Conservation (phyloP, 2,329 filamentous ascomycete species). For the Penicillium sp. region DNA sequence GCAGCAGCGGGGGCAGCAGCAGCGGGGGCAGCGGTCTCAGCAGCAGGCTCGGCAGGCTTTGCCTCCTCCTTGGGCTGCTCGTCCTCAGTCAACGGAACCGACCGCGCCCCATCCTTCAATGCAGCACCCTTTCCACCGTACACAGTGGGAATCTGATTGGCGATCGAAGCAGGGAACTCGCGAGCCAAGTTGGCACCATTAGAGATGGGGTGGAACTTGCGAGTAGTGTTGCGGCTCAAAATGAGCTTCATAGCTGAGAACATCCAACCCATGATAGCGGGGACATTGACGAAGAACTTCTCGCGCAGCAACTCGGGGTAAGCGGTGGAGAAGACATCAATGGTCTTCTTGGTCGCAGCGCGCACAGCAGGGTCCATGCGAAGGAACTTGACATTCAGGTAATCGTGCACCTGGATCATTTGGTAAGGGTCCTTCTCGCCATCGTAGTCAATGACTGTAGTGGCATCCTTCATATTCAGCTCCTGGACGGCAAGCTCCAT, state of each 20-base stretch:
- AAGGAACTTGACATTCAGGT: constrained; percentile 82
- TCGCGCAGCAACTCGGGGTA: constrained; percentile 87
- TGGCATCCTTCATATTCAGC: constrained; percentile 69
- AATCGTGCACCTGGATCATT: constrained; percentile 92
- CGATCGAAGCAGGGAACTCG: constrained; percentile 58
- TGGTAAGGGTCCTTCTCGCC: constrained; percentile 74
- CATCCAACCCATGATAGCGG: constrained; percentile 85
- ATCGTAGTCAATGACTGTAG: constrained; percentile 63
- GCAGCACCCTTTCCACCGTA: constrained; percentile 73
- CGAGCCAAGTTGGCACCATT: constrained; percentile 69
- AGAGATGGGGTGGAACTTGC: constrained; percentile 76
- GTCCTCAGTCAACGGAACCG: constrained; percentile 27
- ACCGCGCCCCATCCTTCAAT: constrained; percentile 43
- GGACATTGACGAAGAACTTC: constrained; percentile 97
- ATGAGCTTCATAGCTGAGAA: constrained; percentile 75
- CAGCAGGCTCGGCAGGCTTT: constrained; percentile 8
- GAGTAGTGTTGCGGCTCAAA: constrained; percentile 69
- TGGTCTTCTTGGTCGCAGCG: constrained; percentile 74
- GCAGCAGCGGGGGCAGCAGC: constrained; percentile 13
- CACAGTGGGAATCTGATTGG: constrained; percentile 65
- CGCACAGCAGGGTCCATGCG: constrained; percentile 76
- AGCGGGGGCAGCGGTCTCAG: constrained; percentile 9
- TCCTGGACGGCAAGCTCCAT: constrained; percentile 84
- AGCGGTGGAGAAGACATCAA: constrained; percentile 74
- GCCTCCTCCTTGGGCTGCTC: constrained; percentile 18